Evolutionary conservation across 2,329 filamentous ascomycete genomes (phyloP).

Genomic region (Pseudocercospora pini-densiflorae): DNA sequence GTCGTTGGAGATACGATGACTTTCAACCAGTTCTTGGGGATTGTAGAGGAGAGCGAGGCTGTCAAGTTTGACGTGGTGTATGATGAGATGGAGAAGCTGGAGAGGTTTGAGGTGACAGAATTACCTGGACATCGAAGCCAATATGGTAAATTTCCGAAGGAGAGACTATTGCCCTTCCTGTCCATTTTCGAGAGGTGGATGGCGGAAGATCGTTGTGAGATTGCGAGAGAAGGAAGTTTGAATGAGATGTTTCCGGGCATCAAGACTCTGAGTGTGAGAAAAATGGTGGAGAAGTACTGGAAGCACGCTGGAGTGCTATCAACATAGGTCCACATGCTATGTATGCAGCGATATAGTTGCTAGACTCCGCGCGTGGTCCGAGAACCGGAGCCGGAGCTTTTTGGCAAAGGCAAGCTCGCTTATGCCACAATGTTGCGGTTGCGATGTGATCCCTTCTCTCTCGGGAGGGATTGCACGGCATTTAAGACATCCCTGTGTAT

Average conservation of each 20-base stretch:
- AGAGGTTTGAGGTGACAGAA: constrained; percentile 20
- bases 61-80: constrained; percentile 6
- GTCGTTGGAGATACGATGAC: constrained; percentile 26
- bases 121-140: constrained; percentile 4
- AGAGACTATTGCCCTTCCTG: constrained; percentile 4
- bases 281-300: constrained; percentile 25
- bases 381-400: too few relatives aligned
- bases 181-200: constrained; percentile 8
- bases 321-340: too few relatives aligned
- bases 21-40: constrained; percentile 18
- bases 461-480: too few relatives aligned
- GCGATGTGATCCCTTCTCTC: too few relatives aligned
- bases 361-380: too few relatives aligned
- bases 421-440: too few relatives aligned
- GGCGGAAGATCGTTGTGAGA: background rate
- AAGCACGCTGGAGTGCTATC: background rate
- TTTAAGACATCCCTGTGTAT: too few relatives aligned
- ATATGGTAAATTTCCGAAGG: constrained; percentile 6
- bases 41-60: constrained; percentile 11
- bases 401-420: too few relatives aligned
- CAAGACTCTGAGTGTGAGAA: constrained; percentile 14
- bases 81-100: constrained; percentile 3
- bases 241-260: constrained; percentile 26
- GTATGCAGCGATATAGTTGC: too few relatives aligned
- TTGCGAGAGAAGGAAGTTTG: constrained; percentile 12